phyloP scores from a whole-genome alignment of 2,329 filamentous ascomycete species.

The Claviceps paspali region DNA sequence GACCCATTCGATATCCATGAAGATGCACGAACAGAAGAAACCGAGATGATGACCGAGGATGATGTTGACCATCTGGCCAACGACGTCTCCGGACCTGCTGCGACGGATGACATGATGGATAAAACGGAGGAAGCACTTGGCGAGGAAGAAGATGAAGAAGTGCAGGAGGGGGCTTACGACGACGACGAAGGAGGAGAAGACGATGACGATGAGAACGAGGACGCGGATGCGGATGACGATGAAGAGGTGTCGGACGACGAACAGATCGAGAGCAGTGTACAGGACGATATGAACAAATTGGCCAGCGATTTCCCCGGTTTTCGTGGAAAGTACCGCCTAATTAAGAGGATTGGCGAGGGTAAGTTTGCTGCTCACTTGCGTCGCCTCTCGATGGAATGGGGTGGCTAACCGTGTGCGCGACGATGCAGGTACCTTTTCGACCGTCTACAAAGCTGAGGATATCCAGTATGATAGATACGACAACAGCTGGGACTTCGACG shows the following conservation, averaged over 20 bases:
- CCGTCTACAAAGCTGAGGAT: conserved; percentile 97
- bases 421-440: conserved; percentile 80
- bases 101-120: conserved; percentile 12
- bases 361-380: conserved; percentile 8
- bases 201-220: conserved; percentile 16
- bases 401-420: conserved; percentile 1
- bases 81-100: conserved; percentile 11
- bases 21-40: conserved; percentile 33
- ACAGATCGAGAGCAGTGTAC: conserved; percentile 50
- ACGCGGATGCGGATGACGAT: conserved; percentile 24
- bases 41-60: conserved; percentile 32
- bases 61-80: conserved; percentile 17
- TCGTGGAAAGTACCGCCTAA: conserved; percentile 68
- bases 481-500: conserved; percentile 74
- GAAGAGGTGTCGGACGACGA: conserved; percentile 42
- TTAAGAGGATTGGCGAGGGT: conserved; percentile 97
- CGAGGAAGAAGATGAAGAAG: conserved; percentile 14
- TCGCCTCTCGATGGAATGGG: not conserved
- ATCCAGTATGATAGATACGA: conserved; percentile 67
- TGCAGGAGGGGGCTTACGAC: no score
- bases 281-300: conserved; percentile 76
- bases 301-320: conserved; percentile 73
- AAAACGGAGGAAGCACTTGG: conserved; percentile 15
- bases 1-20: conserved; percentile 34
- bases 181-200: conserved; percentile 23